Base-by-base conservation (phyloP, 2,329 filamentous ascomycete genomes). In the Phaeophleospora eucalypticola region DNA sequence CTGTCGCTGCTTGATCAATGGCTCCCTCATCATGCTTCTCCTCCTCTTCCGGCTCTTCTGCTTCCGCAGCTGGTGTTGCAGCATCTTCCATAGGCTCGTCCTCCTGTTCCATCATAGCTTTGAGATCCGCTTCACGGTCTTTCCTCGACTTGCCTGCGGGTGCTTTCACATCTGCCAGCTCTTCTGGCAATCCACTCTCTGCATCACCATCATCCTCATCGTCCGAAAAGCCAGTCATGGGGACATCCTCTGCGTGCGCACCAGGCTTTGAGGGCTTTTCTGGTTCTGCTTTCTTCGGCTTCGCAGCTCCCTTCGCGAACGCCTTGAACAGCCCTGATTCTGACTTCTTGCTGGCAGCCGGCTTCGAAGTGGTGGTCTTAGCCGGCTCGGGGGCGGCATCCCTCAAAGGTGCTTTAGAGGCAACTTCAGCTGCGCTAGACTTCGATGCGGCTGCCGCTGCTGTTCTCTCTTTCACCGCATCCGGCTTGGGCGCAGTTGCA, bases 31-130 rank as follows among this genome's bases (percentile, higher is more conserved):
- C 74, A 12, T 73, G 67, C 46, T 68, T 66, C 17, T 36, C 39
- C 34, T 60, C 49, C 56, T 65, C 54, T 33, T 45, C 52, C 37
- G 45, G 42, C 21, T 49, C 47, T 45, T 51, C 49, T 27, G 41
- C 48, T 46, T 53, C 52, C 15, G 45, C 45, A 10, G 46, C 54
- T 14, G 51, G 48, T 19, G 43, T 36, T 48, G 45, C 49, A 20
- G 46, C 51, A 49, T 61, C 57, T 21, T 56, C 56, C 43, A 57
- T 61, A 2, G 54, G 43, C 29, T 60, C 53, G 45, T 63, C 67
- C 46, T 79, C 75, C 44, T 81, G 78, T 37, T 89, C 85, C 86
- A 89, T 89, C 84, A 89, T 89, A 58, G 81, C 79, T 45, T 76
- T 77, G 39, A 89, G 67, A 52, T 76, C 78, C 42, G 83, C 83